These are phyloP conservation scores for Penicillium parvum DNA, from an alignment of 495 filamentous ascomycete genomes.

Conservation along the genomic window DNA sequence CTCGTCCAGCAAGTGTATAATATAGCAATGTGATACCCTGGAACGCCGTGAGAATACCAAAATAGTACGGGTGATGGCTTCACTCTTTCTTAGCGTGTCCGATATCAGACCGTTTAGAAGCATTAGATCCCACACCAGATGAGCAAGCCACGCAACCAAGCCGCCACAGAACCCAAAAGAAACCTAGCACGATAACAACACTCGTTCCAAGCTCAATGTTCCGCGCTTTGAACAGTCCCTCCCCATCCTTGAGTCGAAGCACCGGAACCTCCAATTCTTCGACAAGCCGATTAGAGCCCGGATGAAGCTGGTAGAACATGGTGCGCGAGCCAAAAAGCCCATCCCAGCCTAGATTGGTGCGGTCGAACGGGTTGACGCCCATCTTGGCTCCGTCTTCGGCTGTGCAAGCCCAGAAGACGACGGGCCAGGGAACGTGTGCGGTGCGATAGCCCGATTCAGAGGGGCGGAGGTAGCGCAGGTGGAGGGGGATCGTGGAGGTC, in stretches of 20 bases:
- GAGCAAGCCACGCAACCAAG: constrained; percentile 43
- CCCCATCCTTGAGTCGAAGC: constrained; percentile 35
- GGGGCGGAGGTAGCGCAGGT: constrained; percentile 77
- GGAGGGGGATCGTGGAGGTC: constrained; percentile 77
- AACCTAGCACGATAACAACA: constrained; percentile 62
- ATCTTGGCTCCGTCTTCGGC: constrained; percentile 70
- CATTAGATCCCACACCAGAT: constrained; percentile 13
- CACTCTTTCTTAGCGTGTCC: constrained; percentile 24
- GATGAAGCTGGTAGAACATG: constrained; percentile 81
- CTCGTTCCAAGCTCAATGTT: constrained; percentile 70
- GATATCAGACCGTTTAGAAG: background rate
- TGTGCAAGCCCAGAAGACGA: constrained; percentile 90
- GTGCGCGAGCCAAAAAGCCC: constrained; percentile 73
- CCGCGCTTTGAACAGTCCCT: constrained; percentile 48
- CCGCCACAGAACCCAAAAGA: constrained; percentile 70
- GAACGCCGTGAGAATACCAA: constrained; percentile 5
- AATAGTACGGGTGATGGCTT: background rate
- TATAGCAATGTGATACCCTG: constrained; percentile 2
- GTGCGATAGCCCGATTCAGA: constrained; percentile 46
- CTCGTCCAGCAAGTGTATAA: background rate
- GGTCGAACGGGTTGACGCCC: constrained; percentile 79
- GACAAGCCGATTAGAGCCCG: constrained; percentile 47
- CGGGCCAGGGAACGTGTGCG: constrained; percentile 61
- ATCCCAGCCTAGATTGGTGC: constrained; percentile 80
- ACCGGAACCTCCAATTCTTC: constrained; percentile 71